Evolutionary conservation across 768 basidiomycete genomes (phyloP), one percentile per base, ranked within the genome.

Genomic region (Podaxis sp.): DNA sequence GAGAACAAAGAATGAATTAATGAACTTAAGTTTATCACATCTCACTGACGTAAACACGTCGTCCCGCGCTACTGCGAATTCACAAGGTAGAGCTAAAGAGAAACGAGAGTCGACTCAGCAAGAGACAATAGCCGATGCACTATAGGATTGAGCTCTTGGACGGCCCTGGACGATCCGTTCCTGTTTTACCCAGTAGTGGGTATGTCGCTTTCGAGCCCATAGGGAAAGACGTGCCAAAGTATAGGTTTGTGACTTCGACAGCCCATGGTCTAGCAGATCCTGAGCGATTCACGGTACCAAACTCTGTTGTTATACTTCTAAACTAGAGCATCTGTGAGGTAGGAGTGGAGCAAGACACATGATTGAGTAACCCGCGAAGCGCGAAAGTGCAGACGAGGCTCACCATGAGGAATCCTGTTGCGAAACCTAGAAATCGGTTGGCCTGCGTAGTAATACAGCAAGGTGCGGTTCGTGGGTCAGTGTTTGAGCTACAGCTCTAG

Each of bases 301-400:
- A 32, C 18, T 47, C 28, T 13, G n/a, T 28, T 13, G n/a, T 18
- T 46, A 21, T 60, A 42, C 46, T 53, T 52, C 51, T 36, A 42
- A 44, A 52, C 59, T 53, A 53, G 59, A 53, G 36, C 42, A 27
- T 10, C 38, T 53, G 27, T 18, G 46, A 23, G 47, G 28, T 50
- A 5, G 47, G 47, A 40, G 57, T 47, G 27, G 51, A 60, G 27
- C 51, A 36, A 13, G 38, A 53, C 42, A 32, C 51, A 53, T 32
- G 42, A 21, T 53, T 46, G 51, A 40, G 42, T 60, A 21, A 53
- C 38, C 59, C 59, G 51, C 59, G 50, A 59, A 59, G 40, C 51
- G 57, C 57, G 57, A 53, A 40, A 38, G 44, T 14, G 37, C 23
- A 32, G 28, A 21, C n/a, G 18, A 44, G 16, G 16, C 37, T n/a